Evolutionary conservation across 75 land plant genomes (phyloP), one percentile per base, ranked within the genome.

Genomic region (Cunninghamia lanceolata): DNA sequence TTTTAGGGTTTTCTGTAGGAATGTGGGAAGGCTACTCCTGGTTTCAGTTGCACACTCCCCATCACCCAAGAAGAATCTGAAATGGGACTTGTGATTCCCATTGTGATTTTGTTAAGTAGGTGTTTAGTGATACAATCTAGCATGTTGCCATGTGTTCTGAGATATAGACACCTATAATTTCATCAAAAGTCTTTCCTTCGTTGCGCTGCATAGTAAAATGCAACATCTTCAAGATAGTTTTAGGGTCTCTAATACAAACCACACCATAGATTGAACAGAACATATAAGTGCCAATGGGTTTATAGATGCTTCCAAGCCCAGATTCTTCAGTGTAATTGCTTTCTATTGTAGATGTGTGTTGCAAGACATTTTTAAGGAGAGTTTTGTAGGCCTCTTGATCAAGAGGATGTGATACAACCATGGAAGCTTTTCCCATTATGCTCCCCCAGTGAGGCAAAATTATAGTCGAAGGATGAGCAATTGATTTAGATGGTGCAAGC

Each of bases 251-350:
- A 52, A 90, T 19, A 35, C 91, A 88, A 2, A 87, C 70, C 6
- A 85, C 19, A 30, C 90, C 93, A 86, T 81, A 83, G 16, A 85
- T 84, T 13, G 86, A 85, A 82, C 77, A 89, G 85, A 94, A 92
- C n/a, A 88, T 84, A 85, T 84, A 93, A 0, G 85, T 89, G 14
- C 94, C 96, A 85, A 89, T 89, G 21, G 96, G 94, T 74, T 90
- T 88, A 81, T 92, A 94, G 63, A 94, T 92, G 85, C 93, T 89
- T 2, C 52, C 80, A 52, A 52, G 53, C 5, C 53, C 10, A 10
- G 53, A 52, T 52, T 52, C 53, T 52, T 52, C 53, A 5, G 10
- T 52, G 53, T 52, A 52, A 52, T 52, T 52, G 10, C 10, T 52
- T 52, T 5, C 53, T 6, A 52, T 6, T 52, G 10, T 6, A 10